Base-by-base conservation (phyloP, 2,329 filamentous ascomycete genomes). In the Lachnum nothofagi region DNA sequence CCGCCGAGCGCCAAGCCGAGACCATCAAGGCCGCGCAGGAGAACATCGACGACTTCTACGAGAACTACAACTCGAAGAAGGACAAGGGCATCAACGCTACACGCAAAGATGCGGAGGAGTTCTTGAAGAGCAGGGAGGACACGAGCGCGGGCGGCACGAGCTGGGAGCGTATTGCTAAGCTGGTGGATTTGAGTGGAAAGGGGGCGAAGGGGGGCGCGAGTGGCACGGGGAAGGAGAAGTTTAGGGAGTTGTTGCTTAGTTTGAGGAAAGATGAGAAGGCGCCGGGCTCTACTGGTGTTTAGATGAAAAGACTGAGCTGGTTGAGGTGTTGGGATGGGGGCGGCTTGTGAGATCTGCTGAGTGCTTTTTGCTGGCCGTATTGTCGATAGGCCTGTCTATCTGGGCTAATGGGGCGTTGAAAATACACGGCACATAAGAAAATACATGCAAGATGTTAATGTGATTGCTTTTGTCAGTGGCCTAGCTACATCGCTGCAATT, bases 41-140 rank as follows among this genome's bases (percentile, higher is more conserved):
- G 67, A 93, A 94, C 68, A 95, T 98, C 57, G 93, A 98, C 68
- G 93, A 96, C 68, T 98, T 97, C 73, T 98, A 98, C 76, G 91
- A 96, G 66, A 96, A 95, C 72, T 98, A 98, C 77, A 97, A 97
- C 75, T 84, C 86, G 70, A 95, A 96, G 75, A 91, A 93, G 69
- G 93, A 98, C 68, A 97, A 97, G 79, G 82, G 80, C 51, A 85
- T 96, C 59, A 77, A 85, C 19, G 88, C 95, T 74, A 93, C 91
- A 48, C 82, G 85, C 63, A 86, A 87, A 68, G 93, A 98, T 61
- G 93, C 91, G 5, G 91, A 97, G 64, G 83, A 95, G 65, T 98
- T 97, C 70, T 73, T 97, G 40, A 84, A 80, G 46, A 90, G 77
- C 68, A 82, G 91, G 52, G 91, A 98, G 68, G 91, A 97, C 68